Base-by-base conservation (phyloP, 2,329 filamentous ascomycete species). In the Pseudogymnoascus destructans region DNA sequence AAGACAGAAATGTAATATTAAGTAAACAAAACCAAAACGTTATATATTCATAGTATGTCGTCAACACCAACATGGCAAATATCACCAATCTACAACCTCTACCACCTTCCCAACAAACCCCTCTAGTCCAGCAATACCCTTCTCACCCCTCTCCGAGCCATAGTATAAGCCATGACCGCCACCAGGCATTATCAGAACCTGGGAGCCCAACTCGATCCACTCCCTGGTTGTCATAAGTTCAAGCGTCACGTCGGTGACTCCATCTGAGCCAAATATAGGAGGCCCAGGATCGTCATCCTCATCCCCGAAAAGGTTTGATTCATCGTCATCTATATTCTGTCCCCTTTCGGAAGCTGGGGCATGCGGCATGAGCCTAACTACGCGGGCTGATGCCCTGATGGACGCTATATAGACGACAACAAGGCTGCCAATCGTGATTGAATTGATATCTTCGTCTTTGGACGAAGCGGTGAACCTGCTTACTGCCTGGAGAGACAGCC, bases 341-440 rank as follows among this genome's bases (percentile, higher is more conserved):
- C 60, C 62, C 30, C 63, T 63, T 58, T 64, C 66, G 23, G 68
- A 60, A 40, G 59, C 59, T 35, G 61, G 38, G 58, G 64, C 60
- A 61, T 65, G 64, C n/a, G 61, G 63, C 27, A 64, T 30, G 68
- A 74, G 76, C 30, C 79, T 78, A 23, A 86, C 69, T 1, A 97
- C 81, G 60, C 86, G 84, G 0, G 89, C 91, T 0, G 87, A 82
- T 1, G 90, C 86, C 7, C 92, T 80, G 11, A 97, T 84, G 67
- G 90, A 96, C 15, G 89, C 89, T 38, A 91, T 81, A 67, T 96
- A 97, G 0, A 92, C 80, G 27, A 95, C 90, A 4, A 91, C 84
- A 32, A 85, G 75, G 38, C 79, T 84, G 1, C 87, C 87, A 0
- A 82, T 73, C 0, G 79, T 77, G 5, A 96, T 74, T 1, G 79